These are phyloP conservation scores for Metschnikowia similis DNA, from an alignment of 805 yeast species.

Conservation along the genomic window DNA sequence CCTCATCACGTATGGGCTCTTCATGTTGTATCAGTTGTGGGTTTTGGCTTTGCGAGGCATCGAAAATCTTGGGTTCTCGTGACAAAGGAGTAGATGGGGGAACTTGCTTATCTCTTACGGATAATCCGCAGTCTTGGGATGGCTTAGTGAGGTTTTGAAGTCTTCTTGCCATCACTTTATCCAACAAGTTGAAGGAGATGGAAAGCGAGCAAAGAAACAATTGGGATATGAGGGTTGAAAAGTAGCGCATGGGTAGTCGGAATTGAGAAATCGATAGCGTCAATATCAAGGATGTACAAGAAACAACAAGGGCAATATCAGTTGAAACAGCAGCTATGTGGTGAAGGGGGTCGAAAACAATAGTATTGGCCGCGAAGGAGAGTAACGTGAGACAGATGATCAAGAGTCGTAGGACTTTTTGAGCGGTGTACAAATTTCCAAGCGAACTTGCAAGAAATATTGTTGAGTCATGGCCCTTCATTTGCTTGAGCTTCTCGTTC, in stretches of 20 bases:
- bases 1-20: background rate
- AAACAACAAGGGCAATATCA: background rate
- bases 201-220: slow-evolving; percentile 1
- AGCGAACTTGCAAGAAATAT: background rate
- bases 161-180: background rate
- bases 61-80: background rate
- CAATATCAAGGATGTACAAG: background rate
- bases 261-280: background rate
- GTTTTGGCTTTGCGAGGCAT: background rate
- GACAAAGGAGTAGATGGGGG: background rate
- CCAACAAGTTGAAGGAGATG: background rate
- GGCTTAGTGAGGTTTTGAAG: background rate
- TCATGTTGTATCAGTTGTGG: background rate
- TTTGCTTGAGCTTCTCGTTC: background rate
- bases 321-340: background rate
- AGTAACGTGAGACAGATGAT: background rate
- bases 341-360: background rate
- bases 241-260: background rate
- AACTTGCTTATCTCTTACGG: background rate
- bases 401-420: background rate
- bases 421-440: background rate
- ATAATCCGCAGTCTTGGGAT: background rate
- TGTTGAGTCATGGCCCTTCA: background rate
- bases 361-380: background rate
- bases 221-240: background rate